These are phyloP conservation scores for Lodderomyces orthopsilosis DNA, from an alignment of 1,139 yeast species.

Conservation along the genomic window DNA sequence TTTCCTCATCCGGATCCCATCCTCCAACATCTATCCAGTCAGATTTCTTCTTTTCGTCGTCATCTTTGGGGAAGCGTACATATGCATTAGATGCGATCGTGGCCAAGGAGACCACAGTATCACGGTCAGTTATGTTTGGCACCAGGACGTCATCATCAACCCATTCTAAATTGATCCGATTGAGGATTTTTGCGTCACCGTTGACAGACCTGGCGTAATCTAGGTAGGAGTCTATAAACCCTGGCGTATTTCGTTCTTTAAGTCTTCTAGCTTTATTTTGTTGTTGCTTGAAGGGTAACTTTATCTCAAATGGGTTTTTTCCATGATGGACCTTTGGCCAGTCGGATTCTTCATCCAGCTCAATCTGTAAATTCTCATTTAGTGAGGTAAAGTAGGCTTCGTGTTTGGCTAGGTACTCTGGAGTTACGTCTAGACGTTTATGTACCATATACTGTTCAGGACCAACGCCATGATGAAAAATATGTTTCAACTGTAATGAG, in stretches of 20 bases:
- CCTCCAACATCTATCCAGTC: conserved; percentile 86
- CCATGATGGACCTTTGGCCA: conserved; percentile 39
- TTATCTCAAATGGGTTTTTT: conserved; percentile 44
- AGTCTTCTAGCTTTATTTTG: conserved; percentile 44
- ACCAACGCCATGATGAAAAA: conserved; percentile 54
- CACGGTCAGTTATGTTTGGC: conserved; percentile 74
- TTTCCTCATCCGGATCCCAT: conserved; percentile 46
- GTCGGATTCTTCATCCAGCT: conserved; percentile 19
- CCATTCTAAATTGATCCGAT: conserved; percentile 56
- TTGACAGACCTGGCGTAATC: conserved; percentile 50
- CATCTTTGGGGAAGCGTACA: conserved; percentile 70
- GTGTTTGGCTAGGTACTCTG: conserved; percentile 26
- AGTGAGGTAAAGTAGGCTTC: conserved; percentile 10
- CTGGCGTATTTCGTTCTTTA: conserved; percentile 57
- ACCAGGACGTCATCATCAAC: conserved; percentile 45
- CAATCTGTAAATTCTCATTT: conserved; percentile 4
- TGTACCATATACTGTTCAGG: conserved; percentile 30
- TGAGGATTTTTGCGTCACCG: conserved; percentile 42
- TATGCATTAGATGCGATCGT: conserved; percentile 90
- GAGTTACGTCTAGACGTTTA: conserved; percentile 48
- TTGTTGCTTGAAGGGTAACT: conserved; percentile 25
- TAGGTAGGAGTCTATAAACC: conserved; percentile 62
- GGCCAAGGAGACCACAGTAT: conserved; percentile 74
- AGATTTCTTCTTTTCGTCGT: conserved; percentile 45
- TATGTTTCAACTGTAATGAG: conserved; percentile 39